Evolutionary conservation across 2,329 filamentous ascomycete species (phyloP), one percentile per base, ranked within the genome.

Genomic region (Cercospora berteroae): DNA sequence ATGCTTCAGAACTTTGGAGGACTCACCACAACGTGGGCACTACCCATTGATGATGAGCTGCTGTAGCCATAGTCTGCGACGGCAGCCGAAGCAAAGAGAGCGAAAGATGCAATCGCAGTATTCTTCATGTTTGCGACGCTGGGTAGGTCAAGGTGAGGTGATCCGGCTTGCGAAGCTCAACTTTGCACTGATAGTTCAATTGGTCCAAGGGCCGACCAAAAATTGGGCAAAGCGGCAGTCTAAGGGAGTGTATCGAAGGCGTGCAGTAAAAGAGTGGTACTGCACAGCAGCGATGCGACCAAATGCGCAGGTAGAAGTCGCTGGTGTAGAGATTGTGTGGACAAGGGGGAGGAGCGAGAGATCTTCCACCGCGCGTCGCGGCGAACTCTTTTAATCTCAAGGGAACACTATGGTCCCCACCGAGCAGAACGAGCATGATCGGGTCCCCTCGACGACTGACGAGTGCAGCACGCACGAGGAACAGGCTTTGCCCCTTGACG

Each of bases 351-450:
- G 66, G 65, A 67, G n/a, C 10, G 27, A 61, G 65, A 63, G 63
- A 67, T 33, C 44, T 8, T 16, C 48, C 58, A 58, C 50, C 59
- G 72, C 69, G 71, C 74, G 71, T 67, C 64, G 82, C 68, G 12
- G 80, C 80, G 20, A 80, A 81, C 71, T 52, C 62, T 65, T 83
- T 82, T 27, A 39, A 70, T 63, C 62, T 36, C 36, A 33, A 29
- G 62, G 64, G 50, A 39, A 63, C 48, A 27, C 25, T n/a, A 62
- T 29, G 16, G 27, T 56, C 62, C 60, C 67, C 63, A 67, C 65
- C 31, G 56, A 33, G 63, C 63, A 62, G 60, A 65, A 65, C 52
- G 36, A 42, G 23, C 59, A 56, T 48, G 36, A 64, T 63, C 60
- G 63, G 59, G 60, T 33, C 42, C 58, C 60, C 66, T 67, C 61